These are phyloP conservation scores for Pythium oligandrum DNA, from an alignment of 352 stramenopile species.

Conservation along the genomic window DNA sequence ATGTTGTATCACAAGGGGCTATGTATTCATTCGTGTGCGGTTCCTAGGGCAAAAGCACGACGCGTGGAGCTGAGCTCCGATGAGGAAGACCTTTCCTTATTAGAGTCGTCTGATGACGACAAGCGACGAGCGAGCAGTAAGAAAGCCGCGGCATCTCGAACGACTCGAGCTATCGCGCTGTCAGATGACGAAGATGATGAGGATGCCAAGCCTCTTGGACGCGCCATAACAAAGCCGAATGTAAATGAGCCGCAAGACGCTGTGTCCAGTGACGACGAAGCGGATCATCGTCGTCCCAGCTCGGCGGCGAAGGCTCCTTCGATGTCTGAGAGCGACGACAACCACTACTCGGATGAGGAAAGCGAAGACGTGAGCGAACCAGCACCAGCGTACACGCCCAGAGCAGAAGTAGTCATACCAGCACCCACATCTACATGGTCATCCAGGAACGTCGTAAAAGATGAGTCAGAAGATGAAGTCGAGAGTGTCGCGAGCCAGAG, in stretches of 20 bases:
- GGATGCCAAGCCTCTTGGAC: neutral
- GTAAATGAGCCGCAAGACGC: neutral
- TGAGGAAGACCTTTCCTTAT: constrained; percentile 40
- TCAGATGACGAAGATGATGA: constrained; percentile 9
- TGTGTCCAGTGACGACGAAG: neutral
- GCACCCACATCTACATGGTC: too few relatives aligned
- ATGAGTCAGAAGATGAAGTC: constrained; percentile 16
- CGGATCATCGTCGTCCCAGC: too few relatives aligned
- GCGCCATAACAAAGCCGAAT: too few relatives aligned
- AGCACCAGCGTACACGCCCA: too few relatives aligned
- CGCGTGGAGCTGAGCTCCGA: constrained; percentile 48
- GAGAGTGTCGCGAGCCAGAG: constrained; percentile 34
- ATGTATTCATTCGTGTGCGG: too few relatives aligned
- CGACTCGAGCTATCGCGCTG: neutral
- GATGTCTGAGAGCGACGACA: neutral
- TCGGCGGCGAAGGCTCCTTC: too few relatives aligned
- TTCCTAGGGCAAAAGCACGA: constrained; percentile 3
- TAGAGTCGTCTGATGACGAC: too few relatives aligned
- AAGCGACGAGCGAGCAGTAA: too few relatives aligned
- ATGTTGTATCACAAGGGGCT: too few relatives aligned
- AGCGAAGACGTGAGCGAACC: constrained; percentile 1
- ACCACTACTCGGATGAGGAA: neutral
- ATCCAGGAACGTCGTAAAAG: neutral
- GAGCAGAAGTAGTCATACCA: too few relatives aligned
- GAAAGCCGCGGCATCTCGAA: too few relatives aligned